Evolutionary conservation across 108 stramenopile species (phyloP), one percentile per base, ranked within the genome.

Genomic region (Epipyxis sp.): DNA sequence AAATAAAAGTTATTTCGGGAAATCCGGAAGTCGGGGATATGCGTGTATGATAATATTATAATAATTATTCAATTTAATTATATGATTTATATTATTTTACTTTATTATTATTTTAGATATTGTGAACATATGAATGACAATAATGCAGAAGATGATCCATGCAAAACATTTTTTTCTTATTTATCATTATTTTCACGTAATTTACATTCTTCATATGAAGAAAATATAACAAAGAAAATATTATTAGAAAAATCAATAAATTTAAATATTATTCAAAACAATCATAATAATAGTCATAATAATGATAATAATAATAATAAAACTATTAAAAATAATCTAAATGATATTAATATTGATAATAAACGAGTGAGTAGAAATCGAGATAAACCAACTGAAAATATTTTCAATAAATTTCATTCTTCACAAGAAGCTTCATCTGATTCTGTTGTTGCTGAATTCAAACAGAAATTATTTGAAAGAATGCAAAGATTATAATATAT

Each of bases 371-470:
- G 35, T 37, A 25, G 3, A 16, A 65, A 65, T 3, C 3, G 20
- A 20, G 20, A 50, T 13, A 20, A 6, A 20, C 46, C 46, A 20
- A 6, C 6, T 13, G 46, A 50, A 20, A 50, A 50, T 50, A 50
- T 65, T 32, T 65, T 65, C 34, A 32, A 32, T 37, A 3, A 25
- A 16, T 65, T 65, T 32, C 61, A 65, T 37, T 6, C 6, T 37
- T 16, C 61, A 25, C 61, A 65, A 32, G 25, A 29, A 29, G 61
- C 61, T 32, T 65, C 61, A 6, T 16, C 61, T 37, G 35, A 10
- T 6, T 16, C 20, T 37, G 34, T 65, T 37, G 13, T 65, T 37
- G 61, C 61, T 3, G 61, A 65, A 37, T 65, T 65, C 61, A 65
- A 65, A n/a, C n/a, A n/a, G n/a, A n/a, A n/a, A n/a, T n/a, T n/a